A percentile compares a stretch with the other conserved stretches of the same genome.
phyloP scores from a whole-genome alignment of 805 yeast genomes.

The Myxozyma neotropica region DNA sequence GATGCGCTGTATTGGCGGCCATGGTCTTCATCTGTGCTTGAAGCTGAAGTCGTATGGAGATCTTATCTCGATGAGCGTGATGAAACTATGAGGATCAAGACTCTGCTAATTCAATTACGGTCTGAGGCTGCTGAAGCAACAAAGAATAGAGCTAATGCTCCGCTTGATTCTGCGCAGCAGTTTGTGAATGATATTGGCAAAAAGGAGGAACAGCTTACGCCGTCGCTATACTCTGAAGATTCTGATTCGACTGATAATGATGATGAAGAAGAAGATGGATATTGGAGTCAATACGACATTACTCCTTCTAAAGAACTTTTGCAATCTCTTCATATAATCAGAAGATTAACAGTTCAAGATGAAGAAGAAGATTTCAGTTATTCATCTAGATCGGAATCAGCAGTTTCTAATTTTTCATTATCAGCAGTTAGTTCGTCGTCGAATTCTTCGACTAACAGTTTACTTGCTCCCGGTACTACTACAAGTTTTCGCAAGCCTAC shows the following conservation, averaged over 20 bases:
- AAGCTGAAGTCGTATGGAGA: conserved; percentile 24
- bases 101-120: conserved; percentile 9
- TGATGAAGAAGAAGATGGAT: conserved; percentile 2
- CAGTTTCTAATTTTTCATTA: not conserved
- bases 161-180: not conserved
- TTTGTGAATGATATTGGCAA: not conserved
- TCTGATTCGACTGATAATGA: not conserved
- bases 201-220: not conserved
- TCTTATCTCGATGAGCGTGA: not conserved
- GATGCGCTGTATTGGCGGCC: conserved; percentile 27
- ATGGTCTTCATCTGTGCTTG: conserved; percentile 17
- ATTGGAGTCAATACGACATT: conserved; percentile 6
- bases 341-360: not conserved
- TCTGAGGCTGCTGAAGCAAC: not conserved
- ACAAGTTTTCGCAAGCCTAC: not conserved
- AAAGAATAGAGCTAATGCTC: no score
- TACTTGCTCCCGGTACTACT: no score
- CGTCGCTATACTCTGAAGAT: not conserved
- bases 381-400: not conserved
- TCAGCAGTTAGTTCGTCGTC: not conserved
- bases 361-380: not conserved
- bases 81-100: conserved; percentile 14
- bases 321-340: not conserved
- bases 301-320: not conserved
- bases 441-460: not conserved